Conservation (phyloP, 192 early-diverging fungal genomes). For the Gigaspora rosea region DNA sequence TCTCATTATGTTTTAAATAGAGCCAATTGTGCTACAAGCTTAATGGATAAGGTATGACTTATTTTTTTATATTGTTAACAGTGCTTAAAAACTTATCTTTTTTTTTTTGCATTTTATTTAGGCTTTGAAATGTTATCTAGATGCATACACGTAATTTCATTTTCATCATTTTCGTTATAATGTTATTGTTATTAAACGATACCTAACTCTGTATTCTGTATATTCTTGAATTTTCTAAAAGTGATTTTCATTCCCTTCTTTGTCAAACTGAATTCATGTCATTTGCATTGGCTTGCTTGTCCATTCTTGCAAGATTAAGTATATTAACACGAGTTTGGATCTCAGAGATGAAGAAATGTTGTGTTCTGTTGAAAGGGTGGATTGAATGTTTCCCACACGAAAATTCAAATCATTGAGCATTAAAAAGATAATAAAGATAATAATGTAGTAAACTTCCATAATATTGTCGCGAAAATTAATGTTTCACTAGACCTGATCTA, state of each 20-base stretch:
- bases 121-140: slow-evolving; percentile 17
- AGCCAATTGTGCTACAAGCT: slow-evolving; percentile 1
- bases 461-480: too few species aligned
- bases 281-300: slow-evolving; percentile 35
- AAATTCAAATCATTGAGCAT: background rate
- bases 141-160: slow-evolving; percentile 13
- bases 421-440: too few species aligned
- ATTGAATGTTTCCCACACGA: slow-evolving; percentile 8
- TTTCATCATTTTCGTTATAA: background rate
- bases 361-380: slow-evolving; percentile 30
- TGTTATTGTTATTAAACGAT: background rate
- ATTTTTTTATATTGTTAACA: background rate
- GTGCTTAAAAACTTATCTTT: background rate
- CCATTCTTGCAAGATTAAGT: slow-evolving; percentile 26
- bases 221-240: slow-evolving; percentile 9
- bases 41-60: slow-evolving; percentile 33
- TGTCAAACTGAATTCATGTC: slow-evolving; percentile 49
- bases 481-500: too few species aligned
- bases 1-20: slow-evolving; percentile 24
- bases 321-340: slow-evolving; percentile 33
- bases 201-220: background rate
- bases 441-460: too few species aligned
- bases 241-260: slow-evolving; percentile 42
- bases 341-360: slow-evolving; percentile 30
- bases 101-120: background rate